Base-by-base conservation (phyloP, 2,329 filamentous ascomycete genomes). In the Penicillium sp. region DNA sequence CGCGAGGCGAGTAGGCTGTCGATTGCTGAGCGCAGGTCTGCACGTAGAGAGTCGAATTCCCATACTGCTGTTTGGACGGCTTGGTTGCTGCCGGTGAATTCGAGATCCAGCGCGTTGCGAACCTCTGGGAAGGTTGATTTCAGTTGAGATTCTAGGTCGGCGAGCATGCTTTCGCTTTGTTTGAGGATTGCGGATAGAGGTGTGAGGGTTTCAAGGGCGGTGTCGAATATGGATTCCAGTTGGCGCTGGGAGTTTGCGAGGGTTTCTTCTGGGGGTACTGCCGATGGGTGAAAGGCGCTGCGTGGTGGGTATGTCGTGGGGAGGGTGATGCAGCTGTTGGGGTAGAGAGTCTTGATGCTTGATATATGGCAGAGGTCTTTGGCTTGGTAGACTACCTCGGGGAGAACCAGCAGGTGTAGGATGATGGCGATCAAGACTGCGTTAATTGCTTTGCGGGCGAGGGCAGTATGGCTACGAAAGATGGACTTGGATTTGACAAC, bases 101-200 rank as follows among this genome's bases (percentile, higher is more conserved):
- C 73, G 11, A 75, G 69, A 14, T 72, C 65, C 1, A 75, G 66
- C n/a, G 72, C 71, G 45, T 75, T 60, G 26, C 65, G 68, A 2
- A 57, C 67, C 22, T 66, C 64, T 14, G 69, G 65, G 42, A 71
- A 68, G 28, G 56, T 57, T n/a, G 55, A 53, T 44, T 67, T 67
- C 7, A 75, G 53, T 16, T 65, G 61, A 0, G 56, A 40, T 37
- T 73, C 66, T 17, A 73, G 53, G 22, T 61, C 61, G 28, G 57
- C 61, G 10, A 75, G 66, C 42, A 64, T 64, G 50, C 61, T 61
- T 45, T 72, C 69, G 53, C 65, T 70, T 54, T 70, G 66, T 58
- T 68, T 68, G 22, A 73, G 60, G 5, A 61, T 59, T 38, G 49
- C 52, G 10, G 61, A 55, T n/a, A 71, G 59, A 3, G 67, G 67